A percentile compares a stretch with the other conserved stretches of the same genome.
These are phyloP conservation scores for Gynostemma pentaphyllum DNA, from an alignment of 306 rosid genomes.

Conservation along the genomic window DNA sequence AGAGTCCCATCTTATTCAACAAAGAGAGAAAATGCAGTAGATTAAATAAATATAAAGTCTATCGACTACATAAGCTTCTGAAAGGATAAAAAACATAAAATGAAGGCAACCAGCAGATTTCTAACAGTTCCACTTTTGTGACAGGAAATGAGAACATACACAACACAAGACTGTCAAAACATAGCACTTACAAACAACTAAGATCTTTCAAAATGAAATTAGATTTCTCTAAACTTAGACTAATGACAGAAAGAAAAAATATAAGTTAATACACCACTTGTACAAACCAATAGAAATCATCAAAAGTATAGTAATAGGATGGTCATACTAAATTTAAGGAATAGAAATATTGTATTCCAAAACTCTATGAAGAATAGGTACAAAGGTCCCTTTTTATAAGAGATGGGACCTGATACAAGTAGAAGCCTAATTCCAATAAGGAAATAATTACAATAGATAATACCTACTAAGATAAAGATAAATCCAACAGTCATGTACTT, in stretches of 20 bases:
- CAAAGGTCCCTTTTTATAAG: too few relatives aligned
- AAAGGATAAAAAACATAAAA: background rate
- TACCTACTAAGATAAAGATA: too few relatives aligned
- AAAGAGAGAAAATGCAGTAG: background rate
- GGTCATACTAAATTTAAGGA: too few relatives aligned
- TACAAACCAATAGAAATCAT: background rate
- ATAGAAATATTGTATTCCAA: too few relatives aligned
- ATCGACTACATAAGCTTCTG: background rate
- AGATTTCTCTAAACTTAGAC: background rate
- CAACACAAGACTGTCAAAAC: background rate
- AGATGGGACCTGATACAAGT: too few relatives aligned
- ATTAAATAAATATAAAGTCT: background rate
- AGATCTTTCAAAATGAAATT: background rate
- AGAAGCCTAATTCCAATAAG: too few relatives aligned
- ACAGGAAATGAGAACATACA: background rate
- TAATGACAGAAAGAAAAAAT: background rate
- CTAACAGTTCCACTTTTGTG: background rate
- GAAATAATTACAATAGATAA: too few relatives aligned
- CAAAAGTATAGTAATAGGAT: slow-evolving; percentile 9
- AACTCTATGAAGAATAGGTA: too few relatives aligned
- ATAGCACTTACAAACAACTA: background rate
- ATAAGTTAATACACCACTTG: background rate
- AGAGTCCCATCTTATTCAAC: background rate
- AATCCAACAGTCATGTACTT: too few relatives aligned
- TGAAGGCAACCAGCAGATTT: background rate